Evolutionary conservation across 805 yeast genomes (phyloP), one percentile per base, ranked within the genome.

Genomic region (Kregervanrija delftensis): DNA sequence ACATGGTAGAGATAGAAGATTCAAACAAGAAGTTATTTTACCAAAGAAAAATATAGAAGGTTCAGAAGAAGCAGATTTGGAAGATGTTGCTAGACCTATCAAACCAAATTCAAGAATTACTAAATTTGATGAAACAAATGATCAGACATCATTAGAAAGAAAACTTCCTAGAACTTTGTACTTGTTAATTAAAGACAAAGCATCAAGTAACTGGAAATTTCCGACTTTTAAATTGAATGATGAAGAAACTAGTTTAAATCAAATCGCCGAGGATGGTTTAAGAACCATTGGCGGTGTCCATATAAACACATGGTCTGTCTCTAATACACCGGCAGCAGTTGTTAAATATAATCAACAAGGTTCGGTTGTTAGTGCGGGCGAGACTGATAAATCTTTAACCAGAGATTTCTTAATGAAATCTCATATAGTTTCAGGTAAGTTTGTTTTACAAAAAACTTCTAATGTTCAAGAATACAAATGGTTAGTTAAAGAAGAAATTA

Each of bases 291-390:
- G 96, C 14, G 96, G 96, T 31, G 76, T 72, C 10, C 63, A 73
- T 44, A 76, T 93, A 60, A 85, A 88, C 65, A 83, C 88, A 37
- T 91, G 95, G 86, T 78, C 85, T 15, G 96, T 93, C n/a, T 88
- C 98, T 17, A 79, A 77, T 45, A 84, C 84, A 5, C 98, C 99
- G 35, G 83, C 90, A 36, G 89, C 82, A 37, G 79, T 83, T 1
- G 58, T 83, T 49, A 71, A 77, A 52, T 73, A 68, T 49, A 28
- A 44, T 33, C 41, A 53, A 11, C 58, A 59, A 32, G 57, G 57
- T 31, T 59, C 64, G 11, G 40, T 56, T 28, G 59, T 59, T 12
- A 45, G 51, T 8, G 38, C 51, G 6, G 47, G 34, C 17, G 44
- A 46, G 4, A 22, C 54, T 2, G 60, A 52, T 10, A 55, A 47